A percentile compares a stretch with the other conserved stretches of the same genome.
These are phyloP conservation scores for Phytophthora palmivora DNA, from an alignment of 352 stramenopile genomes.

Conservation along the genomic window DNA sequence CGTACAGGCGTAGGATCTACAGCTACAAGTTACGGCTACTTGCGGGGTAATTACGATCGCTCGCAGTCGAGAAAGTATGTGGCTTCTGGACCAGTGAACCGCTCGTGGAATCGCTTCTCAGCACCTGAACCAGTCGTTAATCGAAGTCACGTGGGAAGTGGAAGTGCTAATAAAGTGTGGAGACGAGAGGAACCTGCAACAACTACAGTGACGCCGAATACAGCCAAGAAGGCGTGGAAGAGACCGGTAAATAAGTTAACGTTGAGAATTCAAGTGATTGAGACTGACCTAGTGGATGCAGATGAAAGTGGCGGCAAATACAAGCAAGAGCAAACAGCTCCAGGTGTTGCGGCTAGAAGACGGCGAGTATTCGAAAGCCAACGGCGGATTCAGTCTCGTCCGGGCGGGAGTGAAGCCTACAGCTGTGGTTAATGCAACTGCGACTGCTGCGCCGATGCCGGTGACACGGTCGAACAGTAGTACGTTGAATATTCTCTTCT, in stretches of 20 bases:
- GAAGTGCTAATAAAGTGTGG: slow-evolving; percentile 72
- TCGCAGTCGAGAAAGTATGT: slow-evolving; percentile 19
- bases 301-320: slow-evolving; percentile 39
- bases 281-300: slow-evolving; percentile 13
- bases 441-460: slow-evolving; percentile 7
- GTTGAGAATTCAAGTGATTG: slow-evolving; percentile 3
- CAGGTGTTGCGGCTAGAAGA: slow-evolving; percentile 68
- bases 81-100: slow-evolving; percentile 34
- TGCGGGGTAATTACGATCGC: not conserved
- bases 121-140: not conserved
- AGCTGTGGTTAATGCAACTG: not conserved
- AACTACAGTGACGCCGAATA: not conserved
- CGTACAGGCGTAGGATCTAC: not conserved
- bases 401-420: slow-evolving; percentile 51
- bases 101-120: slow-evolving; percentile 52
- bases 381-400: slow-evolving; percentile 76
- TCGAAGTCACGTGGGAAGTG: slow-evolving; percentile 1
- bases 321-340: slow-evolving; percentile 55
- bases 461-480: slow-evolving; percentile 28
- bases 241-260: slow-evolving; percentile 29
- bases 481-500: slow-evolving; percentile 4
- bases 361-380: slow-evolving; percentile 77
- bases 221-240: slow-evolving; percentile 44
- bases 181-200: slow-evolving; percentile 32
- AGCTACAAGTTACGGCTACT: slow-evolving; percentile 4